phyloP scores from a whole-genome alignment of 306 rosid genomes.

The Prunus fruticosa region DNA sequence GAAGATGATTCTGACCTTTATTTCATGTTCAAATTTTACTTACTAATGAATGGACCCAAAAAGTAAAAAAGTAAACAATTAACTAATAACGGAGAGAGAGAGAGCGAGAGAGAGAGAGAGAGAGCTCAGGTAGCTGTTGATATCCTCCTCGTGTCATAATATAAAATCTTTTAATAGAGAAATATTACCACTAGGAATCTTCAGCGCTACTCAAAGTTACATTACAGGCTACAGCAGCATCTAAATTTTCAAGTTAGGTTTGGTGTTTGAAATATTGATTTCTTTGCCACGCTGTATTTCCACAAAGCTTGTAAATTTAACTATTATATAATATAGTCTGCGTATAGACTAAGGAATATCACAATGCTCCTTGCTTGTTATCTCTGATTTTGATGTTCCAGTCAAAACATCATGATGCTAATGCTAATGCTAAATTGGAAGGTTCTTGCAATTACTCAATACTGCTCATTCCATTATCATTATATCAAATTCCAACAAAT shows the following conservation, averaged over 20 bases:
- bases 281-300: slow-evolving; percentile 36
- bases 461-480: slow-evolving; percentile 11
- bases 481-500: slow-evolving; percentile 2
- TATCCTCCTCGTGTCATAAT: not conserved
- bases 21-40: slow-evolving; percentile 30
- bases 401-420: slow-evolving; percentile 43
- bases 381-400: slow-evolving; percentile 22
- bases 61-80: not conserved
- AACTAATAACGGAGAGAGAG: too few relatives aligned
- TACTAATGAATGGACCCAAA: not conserved
- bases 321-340: not conserved
- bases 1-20: slow-evolving; percentile 33
- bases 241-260: slow-evolving; percentile 17
- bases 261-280: slow-evolving; percentile 9
- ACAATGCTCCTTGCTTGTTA: slow-evolving; percentile 2
- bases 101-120: too few relatives aligned
- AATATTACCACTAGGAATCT: slow-evolving; percentile 26
- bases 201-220: slow-evolving; percentile 31
- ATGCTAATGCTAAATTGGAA: slow-evolving; percentile 20
- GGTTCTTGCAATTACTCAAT: slow-evolving; percentile 23
- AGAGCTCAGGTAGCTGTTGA: too few relatives aligned
- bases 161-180: not conserved
- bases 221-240: not conserved
- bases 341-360: slow-evolving; percentile 23
- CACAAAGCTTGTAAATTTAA: slow-evolving; percentile 32